These are phyloP conservation scores for Tripterygium wilfordii DNA, from an alignment of 177 flowering plant genomes.

Conservation along the genomic window DNA sequence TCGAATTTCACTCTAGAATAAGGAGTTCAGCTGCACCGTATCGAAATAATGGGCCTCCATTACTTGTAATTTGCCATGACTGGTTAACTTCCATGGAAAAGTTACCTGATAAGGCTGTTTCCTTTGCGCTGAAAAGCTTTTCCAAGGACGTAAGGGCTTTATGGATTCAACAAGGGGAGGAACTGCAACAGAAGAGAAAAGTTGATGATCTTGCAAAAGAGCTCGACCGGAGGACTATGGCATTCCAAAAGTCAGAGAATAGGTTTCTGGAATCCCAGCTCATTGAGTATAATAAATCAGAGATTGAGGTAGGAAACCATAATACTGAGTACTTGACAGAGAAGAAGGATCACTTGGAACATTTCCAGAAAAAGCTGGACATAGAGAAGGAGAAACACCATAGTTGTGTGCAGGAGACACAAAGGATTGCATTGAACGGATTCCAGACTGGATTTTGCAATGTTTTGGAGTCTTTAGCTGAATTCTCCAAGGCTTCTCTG, in stretches of 20 bases:
- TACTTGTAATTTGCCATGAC: conserved; percentile 53
- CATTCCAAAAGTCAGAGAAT: conserved; percentile 36
- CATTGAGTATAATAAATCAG: conserved; percentile 20
- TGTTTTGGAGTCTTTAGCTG: conserved; percentile 46
- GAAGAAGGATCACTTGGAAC: conserved; percentile 36
- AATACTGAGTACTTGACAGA: conserved; percentile 31
- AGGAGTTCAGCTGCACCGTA: conserved; percentile 33
- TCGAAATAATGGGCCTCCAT: conserved; percentile 52
- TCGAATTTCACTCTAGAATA: conserved; percentile 50
- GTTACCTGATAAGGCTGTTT: conserved; percentile 64
- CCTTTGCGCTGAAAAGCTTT: conserved; percentile 61
- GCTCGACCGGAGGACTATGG: conserved; percentile 31
- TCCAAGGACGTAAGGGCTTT: conserved; percentile 66
- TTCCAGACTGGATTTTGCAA: conserved; percentile 48
- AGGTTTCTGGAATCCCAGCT: conserved; percentile 27
- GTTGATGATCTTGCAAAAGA: conserved; percentile 52
- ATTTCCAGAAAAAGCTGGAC: conserved; percentile 33
- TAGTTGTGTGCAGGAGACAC: conserved; percentile 50
- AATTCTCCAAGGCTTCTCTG: conserved; percentile 47
- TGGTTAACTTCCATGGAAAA: conserved; percentile 62
- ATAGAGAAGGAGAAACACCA: conserved; percentile 50
- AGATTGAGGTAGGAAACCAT: conserved; percentile 17
- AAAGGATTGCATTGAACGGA: conserved; percentile 46
- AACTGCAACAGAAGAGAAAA: conserved; percentile 60
- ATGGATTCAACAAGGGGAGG: conserved; percentile 77